Base-by-base conservation (phyloP, 2,329 filamentous ascomycete genomes). In the Cladosporium velox region DNA sequence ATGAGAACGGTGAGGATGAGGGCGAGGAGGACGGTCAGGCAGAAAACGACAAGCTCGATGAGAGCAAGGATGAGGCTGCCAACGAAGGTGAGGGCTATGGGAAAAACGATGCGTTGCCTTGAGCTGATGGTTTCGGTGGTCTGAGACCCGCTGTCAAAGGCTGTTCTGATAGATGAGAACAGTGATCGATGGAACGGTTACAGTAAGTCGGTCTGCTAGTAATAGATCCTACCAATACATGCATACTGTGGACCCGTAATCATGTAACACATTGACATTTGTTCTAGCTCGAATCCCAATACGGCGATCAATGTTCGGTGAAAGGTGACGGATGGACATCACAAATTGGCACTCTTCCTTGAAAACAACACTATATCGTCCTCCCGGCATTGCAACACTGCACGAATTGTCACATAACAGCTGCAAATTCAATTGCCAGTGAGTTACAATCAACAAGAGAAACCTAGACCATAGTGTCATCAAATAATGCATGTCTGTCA, bases 11-110 rank as follows among this genome's bases (percentile, higher is more conserved):
- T 47, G 41, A 63, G 44, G 60, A 62, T 38, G 54, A 62, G 59
- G 28, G 65, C 66, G 67, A 66, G 54, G 47, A 52, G 11, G 18
- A 26, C 18, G 47, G 8, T 3, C 34, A 41, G 44, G 51, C 65
- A 65, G 67, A 66, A 57, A 28, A 18, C 10, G n/a, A n/a, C n/a
- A n/a, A n/a, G n/a, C n/a, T n/a, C n/a, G n/a, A n/a, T n/a, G 24
- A 24, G 24, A 24, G 24, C 24, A 24, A 24, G 24, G 1, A 24
- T 2, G 24, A 24, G 26, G n/a, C n/a, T n/a, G n/a, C n/a, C n/a
- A n/a, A 21, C 24, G 26, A 21, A 15, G 18, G 18, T 21, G 51
- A 12, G 7, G 51, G 30, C 4, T 5, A 8, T 7, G 51, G 3
- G 18, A 54, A 11, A 18, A 34, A 55, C 3, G 52, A 55, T 55